Base-by-base conservation (phyloP, 441 rosid genomes). In the Mallotus repandus region DNA sequence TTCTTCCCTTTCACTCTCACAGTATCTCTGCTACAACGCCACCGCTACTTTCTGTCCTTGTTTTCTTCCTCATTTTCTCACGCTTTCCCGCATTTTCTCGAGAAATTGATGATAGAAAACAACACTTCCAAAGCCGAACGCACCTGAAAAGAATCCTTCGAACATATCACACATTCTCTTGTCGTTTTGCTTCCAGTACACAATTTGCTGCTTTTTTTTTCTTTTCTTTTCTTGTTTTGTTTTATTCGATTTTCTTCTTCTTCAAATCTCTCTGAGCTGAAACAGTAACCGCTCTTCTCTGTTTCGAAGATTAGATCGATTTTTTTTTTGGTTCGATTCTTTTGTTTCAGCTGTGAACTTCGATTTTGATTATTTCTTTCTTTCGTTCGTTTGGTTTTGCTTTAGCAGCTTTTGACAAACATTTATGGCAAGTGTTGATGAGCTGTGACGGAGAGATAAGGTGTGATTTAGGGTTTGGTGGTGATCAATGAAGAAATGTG, bases 11-110 rank as follows among this genome's bases (percentile, higher is more conserved):
- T 71, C 73, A 25, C 69, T 41, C 71, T 19, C 65, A 45, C 70
- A 41, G 72, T 66, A 56, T 73, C 72, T 45, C 25, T 19, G 43
- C 68, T 61, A 35, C 7, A 29, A 53, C 53, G 8, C 72, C 59
- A 19, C 59, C 65, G 29, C 22, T 18, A 35, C 12, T 12, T 2
- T 56, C 8, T 56, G 16, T 53, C 1, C 16, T 5, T 1, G 1
- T 9, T 15, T n/a, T 41, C 11, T 13, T 53, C 60, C 68, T 57
- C 78, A 61, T 60, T 77, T 72, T 77, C 86, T 69, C 41, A 9
- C 67, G 25, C 56, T 69, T 69, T 69, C 73, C 54, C 69, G 74
- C 80, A 58, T 65, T 81, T 78, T 80, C 84, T 74, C 60, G 10
- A 43, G 25, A 54, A 45, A 45, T 5, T 7, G 48, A 45, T 1